These are phyloP conservation scores for Pleurotus ostreatus DNA, from an alignment of 768 basidiomycete species.

Conservation along the genomic window DNA sequence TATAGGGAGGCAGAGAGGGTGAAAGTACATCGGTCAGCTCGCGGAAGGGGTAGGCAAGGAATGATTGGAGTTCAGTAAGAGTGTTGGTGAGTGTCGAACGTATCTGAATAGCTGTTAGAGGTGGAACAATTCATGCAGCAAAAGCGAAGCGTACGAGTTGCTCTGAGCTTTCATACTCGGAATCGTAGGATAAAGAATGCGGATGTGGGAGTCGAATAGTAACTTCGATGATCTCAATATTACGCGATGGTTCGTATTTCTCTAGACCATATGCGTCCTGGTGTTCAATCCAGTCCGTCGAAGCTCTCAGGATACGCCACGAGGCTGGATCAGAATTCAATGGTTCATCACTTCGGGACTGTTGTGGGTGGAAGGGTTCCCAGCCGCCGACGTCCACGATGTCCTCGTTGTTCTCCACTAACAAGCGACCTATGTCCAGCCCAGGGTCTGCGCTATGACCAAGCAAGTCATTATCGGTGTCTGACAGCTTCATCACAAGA, in stretches of 20 bases:
- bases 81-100: slow-evolving; percentile 1
- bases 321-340: slow-evolving; percentile 29
- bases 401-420: slow-evolving; percentile 65
- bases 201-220: slow-evolving; percentile 1
- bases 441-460: neutral
- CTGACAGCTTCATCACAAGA: slow-evolving; percentile 29
- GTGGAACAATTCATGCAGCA: neutral
- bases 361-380: slow-evolving; percentile 34
- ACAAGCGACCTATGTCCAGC: slow-evolving; percentile 22
- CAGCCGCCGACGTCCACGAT: slow-evolving; percentile 59
- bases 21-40: neutral
- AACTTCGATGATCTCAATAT: slow-evolving; percentile 58
- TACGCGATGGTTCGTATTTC: slow-evolving; percentile 59
- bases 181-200: neutral
- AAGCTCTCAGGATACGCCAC: slow-evolving; percentile 41
- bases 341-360: neutral
- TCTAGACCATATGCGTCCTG: slow-evolving; percentile 62
- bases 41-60: slow-evolving; percentile 4
- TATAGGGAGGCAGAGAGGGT: slow-evolving; percentile 2
- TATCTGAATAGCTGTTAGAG: neutral
- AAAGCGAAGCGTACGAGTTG: neutral
- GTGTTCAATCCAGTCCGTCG: slow-evolving; percentile 72
- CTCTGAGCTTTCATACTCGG: slow-evolving; percentile 5
- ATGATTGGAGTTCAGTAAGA: slow-evolving; percentile 3
- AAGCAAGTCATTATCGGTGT: neutral